Percentiles rank a stretch among this genome's conserved stretches.
These are phyloP conservation scores for Cystobasidium slooffiae DNA, from an alignment of 1,284 basidiomycete genomes.

Conservation along the genomic window DNA sequence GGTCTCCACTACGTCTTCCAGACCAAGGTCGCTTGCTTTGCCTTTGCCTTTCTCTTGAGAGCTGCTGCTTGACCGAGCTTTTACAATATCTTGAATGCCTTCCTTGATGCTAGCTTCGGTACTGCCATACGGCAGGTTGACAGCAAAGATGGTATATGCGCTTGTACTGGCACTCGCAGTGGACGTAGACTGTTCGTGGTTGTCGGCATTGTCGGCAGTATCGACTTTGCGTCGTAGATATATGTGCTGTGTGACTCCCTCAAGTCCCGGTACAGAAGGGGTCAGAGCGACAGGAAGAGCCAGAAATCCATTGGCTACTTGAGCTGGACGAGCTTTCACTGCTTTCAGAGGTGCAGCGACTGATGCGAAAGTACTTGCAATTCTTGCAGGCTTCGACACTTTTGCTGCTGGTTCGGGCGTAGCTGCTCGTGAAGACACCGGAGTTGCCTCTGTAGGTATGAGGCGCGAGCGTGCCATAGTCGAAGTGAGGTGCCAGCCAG, in stretches of 20 bases:
- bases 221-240: slow-evolving; percentile 27
- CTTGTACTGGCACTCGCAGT: neutral
- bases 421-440: slow-evolving; percentile 1
- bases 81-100: slow-evolving; percentile 25
- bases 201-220: neutral
- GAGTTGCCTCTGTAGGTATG: slow-evolving; percentile 36
- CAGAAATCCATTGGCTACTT: slow-evolving; percentile 24
- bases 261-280: neutral
- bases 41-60: slow-evolving; percentile 32
- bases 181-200: neutral
- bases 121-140: slow-evolving; percentile 34
- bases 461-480: slow-evolving; percentile 19
- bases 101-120: slow-evolving; percentile 26
- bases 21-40: slow-evolving; percentile 12
- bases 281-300: slow-evolving; percentile 19
- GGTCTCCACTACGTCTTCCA: slow-evolving; percentile 7
- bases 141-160: slow-evolving; percentile 33
- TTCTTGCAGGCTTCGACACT: neutral
- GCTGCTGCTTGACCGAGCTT: slow-evolving; percentile 3
- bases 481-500: neutral
- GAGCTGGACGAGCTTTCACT: slow-evolving; percentile 5
- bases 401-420: slow-evolving; percentile 4
- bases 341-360: neutral
- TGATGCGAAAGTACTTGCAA: neutral
- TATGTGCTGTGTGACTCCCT: slow-evolving; percentile 27